Percentiles rank a stretch among this genome's conserved stretches.
phyloP scores from a whole-genome alignment of 192 early-diverging fungal genomes.

The Dissophora ornata region DNA sequence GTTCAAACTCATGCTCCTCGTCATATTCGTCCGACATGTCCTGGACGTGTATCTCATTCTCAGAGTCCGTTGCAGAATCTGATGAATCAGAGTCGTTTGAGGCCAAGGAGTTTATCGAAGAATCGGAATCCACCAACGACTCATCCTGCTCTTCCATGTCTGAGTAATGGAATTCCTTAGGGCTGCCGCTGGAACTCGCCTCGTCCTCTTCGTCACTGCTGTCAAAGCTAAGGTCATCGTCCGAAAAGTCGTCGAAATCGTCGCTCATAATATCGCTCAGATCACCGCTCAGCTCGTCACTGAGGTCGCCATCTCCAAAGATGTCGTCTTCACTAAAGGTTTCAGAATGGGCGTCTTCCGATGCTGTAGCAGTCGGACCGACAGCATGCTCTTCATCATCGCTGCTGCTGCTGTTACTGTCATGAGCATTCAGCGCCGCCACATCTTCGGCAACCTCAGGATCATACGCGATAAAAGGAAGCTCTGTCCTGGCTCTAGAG shows the following conservation, averaged over 20 bases:
- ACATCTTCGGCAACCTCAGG: conserved; percentile 40
- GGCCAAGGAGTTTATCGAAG: conserved; percentile 32
- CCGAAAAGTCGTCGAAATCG: conserved; percentile 47
- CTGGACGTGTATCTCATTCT: conserved; percentile 14
- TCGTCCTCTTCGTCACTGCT: conserved; percentile 41
- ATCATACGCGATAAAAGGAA: conserved; percentile 34
- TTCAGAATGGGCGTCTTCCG: background rate
- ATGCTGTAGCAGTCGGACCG: too few relatives aligned
- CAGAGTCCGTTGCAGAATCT: conserved; percentile 16
- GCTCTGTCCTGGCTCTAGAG: conserved; percentile 1
- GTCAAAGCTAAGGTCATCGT: conserved; percentile 25
- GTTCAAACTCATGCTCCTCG: conserved; percentile 20
- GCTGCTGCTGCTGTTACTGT: background rate
- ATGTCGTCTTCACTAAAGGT: conserved; percentile 16
- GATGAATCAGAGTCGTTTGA: conserved; percentile 19
- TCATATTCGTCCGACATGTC: conserved; percentile 22
- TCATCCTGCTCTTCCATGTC: conserved; percentile 55
- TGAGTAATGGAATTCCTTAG: conserved; percentile 34
- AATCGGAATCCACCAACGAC: conserved; percentile 51
- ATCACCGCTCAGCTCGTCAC: conserved; percentile 50
- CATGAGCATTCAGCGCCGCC: conserved; percentile 9
- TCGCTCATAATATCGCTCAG: conserved; percentile 50
- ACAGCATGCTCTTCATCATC: background rate
- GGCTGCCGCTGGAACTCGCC: conserved; percentile 28
- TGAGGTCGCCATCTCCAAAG: conserved; percentile 45